These are phyloP conservation scores for Candida andamanensis DNA, from an alignment of 805 yeast species.

Conservation along the genomic window DNA sequence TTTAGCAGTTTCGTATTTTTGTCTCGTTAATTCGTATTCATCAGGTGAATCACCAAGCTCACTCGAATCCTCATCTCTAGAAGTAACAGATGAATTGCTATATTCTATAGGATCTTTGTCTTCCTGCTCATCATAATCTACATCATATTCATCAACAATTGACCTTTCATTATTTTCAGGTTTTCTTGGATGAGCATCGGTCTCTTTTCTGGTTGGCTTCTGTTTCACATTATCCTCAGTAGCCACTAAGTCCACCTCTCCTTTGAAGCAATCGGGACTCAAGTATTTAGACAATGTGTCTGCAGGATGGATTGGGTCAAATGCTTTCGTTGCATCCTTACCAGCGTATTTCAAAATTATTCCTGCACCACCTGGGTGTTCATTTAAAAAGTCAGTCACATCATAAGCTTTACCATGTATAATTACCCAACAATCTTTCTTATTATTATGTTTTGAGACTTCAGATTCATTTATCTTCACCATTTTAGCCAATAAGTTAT, in stretches of 20 bases:
- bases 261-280: constrained; percentile 36
- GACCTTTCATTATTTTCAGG: constrained; percentile 2
- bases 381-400: constrained; percentile 55
- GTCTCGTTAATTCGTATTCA: constrained; percentile 21
- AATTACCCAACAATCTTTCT: constrained; percentile 77
- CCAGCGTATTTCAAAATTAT: constrained; percentile 51
- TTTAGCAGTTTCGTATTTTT: constrained; percentile 32
- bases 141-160: constrained; percentile 33
- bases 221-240: constrained; percentile 1
- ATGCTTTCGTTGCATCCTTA: constrained; percentile 65
- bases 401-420: constrained; percentile 77
- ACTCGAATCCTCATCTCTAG: constrained; percentile 33
- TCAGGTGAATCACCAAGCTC: constrained; percentile 22
- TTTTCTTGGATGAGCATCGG: constrained; percentile 1
- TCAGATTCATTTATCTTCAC: no score
- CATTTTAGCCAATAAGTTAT: no score
- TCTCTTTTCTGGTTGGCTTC: neutral
- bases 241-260: constrained; percentile 23
- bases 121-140: constrained; percentile 40
- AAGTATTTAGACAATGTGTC: constrained; percentile 71
- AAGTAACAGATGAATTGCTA: constrained; percentile 12
- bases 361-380: constrained; percentile 60
- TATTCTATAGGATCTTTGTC: constrained; percentile 23
- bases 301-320: constrained; percentile 88
- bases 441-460: constrained; percentile 44